These are phyloP conservation scores for Cystofilobasidium bisporidii DNA, from an alignment of 768 basidiomycete species.

Conservation along the genomic window DNA sequence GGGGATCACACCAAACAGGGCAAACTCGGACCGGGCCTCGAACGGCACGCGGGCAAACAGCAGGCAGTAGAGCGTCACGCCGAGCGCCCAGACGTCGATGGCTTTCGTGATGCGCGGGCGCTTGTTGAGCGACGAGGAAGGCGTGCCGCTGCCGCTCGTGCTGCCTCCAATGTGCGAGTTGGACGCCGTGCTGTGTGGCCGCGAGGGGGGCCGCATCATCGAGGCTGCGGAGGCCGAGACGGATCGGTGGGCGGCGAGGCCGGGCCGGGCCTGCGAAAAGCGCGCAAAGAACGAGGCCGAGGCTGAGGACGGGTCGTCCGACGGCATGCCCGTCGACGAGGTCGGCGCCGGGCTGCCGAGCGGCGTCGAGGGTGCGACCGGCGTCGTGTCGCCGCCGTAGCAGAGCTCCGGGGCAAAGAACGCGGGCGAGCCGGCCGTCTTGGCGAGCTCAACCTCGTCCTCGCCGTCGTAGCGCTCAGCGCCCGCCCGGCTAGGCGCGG, in stretches of 20 bases:
- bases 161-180: background rate
- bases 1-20: constrained; percentile 69
- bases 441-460: constrained; percentile 76
- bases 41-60: constrained; percentile 83
- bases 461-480: constrained; percentile 41
- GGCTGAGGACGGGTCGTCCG: constrained; percentile 27
- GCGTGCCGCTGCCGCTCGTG: background rate
- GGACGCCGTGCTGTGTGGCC: constrained; percentile 1
- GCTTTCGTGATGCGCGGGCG: constrained; percentile 65
- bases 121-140: background rate
- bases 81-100: constrained; percentile 96
- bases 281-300: constrained; percentile 21
- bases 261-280: background rate
- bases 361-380: constrained; percentile 22
- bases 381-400: constrained; percentile 46
- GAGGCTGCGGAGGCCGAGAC: constrained; percentile 34
- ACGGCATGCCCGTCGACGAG: background rate
- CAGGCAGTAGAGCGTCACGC: constrained; percentile 88
- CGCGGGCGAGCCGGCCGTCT: constrained; percentile 87
- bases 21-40: constrained; percentile 58
- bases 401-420: constrained; percentile 96
- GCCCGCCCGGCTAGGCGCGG: constrained; percentile 38
- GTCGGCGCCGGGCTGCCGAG: constrained; percentile 14
- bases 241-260: background rate
- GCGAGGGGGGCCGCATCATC: background rate